Evolutionary conservation across 768 basidiomycete genomes (phyloP).

Genomic region (Sutorius australiensis): DNA sequence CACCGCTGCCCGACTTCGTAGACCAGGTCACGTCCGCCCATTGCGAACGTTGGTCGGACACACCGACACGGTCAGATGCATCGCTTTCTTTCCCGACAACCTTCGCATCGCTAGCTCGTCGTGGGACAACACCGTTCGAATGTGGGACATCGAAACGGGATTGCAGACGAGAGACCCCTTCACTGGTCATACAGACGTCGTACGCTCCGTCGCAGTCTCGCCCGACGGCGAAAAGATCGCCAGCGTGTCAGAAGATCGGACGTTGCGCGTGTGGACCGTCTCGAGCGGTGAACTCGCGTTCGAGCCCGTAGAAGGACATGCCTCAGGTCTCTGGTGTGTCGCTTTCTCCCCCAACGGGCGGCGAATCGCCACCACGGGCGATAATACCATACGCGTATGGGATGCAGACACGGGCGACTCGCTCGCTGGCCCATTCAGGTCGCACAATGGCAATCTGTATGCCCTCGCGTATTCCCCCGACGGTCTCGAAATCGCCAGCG

Average conservation of each 20-base stretch:
- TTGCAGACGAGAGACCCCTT: constrained; percentile 11
- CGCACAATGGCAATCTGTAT: constrained; percentile 31
- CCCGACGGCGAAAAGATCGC: constrained; percentile 27
- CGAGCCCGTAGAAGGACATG: constrained; percentile 28
- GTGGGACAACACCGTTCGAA: constrained; percentile 25
- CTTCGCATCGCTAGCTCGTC: constrained; percentile 24
- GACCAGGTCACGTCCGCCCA: constrained; percentile 25
- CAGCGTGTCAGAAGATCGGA: constrained; percentile 28
- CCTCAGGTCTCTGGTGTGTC: constrained; percentile 27
- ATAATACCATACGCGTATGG: constrained; percentile 33
- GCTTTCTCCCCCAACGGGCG: constrained; percentile 32
- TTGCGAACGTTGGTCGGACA: constrained; percentile 32
- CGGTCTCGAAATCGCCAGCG: constrained; percentile 30
- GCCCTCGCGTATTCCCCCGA: constrained; percentile 38
- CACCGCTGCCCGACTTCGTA: constrained; percentile 16
- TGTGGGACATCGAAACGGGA: constrained; percentile 27
- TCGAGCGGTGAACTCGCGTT: constrained; percentile 18
- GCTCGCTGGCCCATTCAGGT: constrained; percentile 27
- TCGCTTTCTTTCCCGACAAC: constrained; percentile 30
- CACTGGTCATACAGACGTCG: constrained; percentile 27
- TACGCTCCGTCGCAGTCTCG: constrained; percentile 30
- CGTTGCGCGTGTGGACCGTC: constrained; percentile 27
- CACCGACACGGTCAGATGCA: constrained; percentile 22
- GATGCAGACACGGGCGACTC: constrained; percentile 25
- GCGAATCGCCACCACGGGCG: constrained; percentile 31